A percentile compares a stretch with the other conserved stretches of the same genome.
Conservation (phyloP, 345 rosid genomes). For the Eutrema yunnanense region DNA sequence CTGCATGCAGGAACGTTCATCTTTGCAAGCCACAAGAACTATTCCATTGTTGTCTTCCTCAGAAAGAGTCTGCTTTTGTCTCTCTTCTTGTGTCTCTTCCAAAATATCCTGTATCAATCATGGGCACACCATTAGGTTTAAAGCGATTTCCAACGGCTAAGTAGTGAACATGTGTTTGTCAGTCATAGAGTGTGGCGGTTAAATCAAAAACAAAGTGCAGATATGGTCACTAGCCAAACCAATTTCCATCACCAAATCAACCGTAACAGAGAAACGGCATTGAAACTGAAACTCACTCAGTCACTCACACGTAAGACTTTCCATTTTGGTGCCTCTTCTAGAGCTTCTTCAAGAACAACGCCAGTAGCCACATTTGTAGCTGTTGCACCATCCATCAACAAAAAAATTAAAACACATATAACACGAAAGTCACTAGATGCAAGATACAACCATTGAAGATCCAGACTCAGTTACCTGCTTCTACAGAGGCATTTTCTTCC, state of each 20-base stretch:
- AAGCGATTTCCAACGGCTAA: not conserved
- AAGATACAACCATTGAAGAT: not conserved
- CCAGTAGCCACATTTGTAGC: constrained; percentile 25
- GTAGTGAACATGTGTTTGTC: not conserved
- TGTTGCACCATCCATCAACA: constrained; percentile 34
- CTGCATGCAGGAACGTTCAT: constrained; percentile 94
- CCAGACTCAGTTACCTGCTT: constrained; percentile 21
- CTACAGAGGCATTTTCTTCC: constrained; percentile 22
- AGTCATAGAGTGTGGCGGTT: not conserved
- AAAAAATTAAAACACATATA: not conserved
- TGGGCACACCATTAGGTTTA: not conserved
- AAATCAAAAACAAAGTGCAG: not conserved
- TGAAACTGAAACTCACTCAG: constrained; percentile 59
- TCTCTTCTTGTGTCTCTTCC: constrained; percentile 80
- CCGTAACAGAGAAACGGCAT: constrained; percentile 10
- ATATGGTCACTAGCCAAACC: not conserved
- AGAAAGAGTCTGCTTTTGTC: constrained; percentile 42
- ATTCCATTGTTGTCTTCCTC: constrained; percentile 50
- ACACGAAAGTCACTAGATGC: not conserved
- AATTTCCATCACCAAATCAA: not conserved
- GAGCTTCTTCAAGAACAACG: constrained; percentile 56
- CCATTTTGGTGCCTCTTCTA: constrained; percentile 98
- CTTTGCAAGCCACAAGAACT: constrained; percentile 89
- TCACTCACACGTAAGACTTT: constrained; percentile 97
- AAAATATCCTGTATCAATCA: constrained; percentile 60